Percentiles rank a stretch among this genome's conserved stretches.
Conservation (phyloP, 2,329 filamentous ascomycete species). For the Colletotrichum musicola region DNA sequence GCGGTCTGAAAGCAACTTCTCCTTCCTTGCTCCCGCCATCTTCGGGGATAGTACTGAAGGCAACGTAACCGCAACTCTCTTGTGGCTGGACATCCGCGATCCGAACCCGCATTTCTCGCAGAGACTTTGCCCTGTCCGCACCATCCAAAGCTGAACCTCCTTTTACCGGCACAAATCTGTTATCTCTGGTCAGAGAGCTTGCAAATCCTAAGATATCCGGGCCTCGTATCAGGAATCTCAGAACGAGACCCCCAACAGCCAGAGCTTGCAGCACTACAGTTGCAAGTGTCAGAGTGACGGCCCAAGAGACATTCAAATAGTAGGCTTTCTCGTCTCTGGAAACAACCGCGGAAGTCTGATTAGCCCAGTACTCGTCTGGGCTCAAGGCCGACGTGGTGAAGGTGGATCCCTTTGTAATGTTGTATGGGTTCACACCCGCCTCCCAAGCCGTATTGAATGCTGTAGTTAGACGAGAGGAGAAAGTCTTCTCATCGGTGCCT, state of each 20-base stretch:
- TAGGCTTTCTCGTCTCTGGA: not conserved
- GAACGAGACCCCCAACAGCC: not conserved
- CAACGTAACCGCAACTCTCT: not conserved
- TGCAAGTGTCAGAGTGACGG: not conserved
- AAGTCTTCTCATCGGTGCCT: not conserved
- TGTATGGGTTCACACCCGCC: not conserved
- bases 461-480: not conserved
- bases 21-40: no score
- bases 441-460: not conserved
- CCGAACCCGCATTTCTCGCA: not conserved
- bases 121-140: not conserved
- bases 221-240: not conserved
- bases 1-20: no score
- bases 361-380: not conserved
- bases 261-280: not conserved
- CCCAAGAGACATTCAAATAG: not conserved
- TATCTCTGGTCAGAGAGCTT: constrained; percentile 19
- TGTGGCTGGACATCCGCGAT: not conserved
- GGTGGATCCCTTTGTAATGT: not conserved
- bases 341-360: not conserved
- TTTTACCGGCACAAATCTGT: not conserved
- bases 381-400: not conserved
- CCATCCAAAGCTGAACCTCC: not conserved
- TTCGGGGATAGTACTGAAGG: not conserved
- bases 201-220: constrained; percentile 21